Conservation (phyloP, 352 stramenopile genomes). For the Phytophthora tentaculata region DNA sequence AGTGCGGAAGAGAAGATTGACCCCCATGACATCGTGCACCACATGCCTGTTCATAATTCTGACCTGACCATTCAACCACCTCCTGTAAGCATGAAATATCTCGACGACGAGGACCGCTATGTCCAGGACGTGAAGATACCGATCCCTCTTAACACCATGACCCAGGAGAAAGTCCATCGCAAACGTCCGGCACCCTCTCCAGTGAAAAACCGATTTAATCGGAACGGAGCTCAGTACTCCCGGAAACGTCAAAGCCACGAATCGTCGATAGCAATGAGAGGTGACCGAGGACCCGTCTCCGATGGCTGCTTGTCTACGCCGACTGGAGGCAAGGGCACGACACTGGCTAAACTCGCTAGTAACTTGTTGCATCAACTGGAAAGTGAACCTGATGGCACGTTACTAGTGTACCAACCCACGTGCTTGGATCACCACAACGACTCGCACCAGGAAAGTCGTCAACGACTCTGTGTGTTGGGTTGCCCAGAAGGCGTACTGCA, state of each 20-base stretch:
- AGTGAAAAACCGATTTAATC: slow-evolving; percentile 27
- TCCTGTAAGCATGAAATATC: slow-evolving; percentile 20
- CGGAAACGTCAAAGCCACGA: slow-evolving; percentile 45
- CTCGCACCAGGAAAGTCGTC: slow-evolving; percentile 72
- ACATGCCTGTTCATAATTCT: slow-evolving; percentile 21
- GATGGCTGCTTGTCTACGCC: slow-evolving; percentile 17
- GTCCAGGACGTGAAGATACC: slow-evolving; percentile 31
- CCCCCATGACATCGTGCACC: not conserved
- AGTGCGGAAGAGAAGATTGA: slow-evolving; percentile 17
- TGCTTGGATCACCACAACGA: slow-evolving; percentile 82
- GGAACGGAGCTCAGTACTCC: slow-evolving; percentile 35
- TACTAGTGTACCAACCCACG: slow-evolving; percentile 73
- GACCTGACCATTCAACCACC: slow-evolving; percentile 20
- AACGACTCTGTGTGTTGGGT: slow-evolving; percentile 59
- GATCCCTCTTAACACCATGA: slow-evolving; percentile 56
- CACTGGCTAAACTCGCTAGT: slow-evolving; percentile 31
- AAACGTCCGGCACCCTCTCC: slow-evolving; percentile 52
- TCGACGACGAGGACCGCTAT: slow-evolving; percentile 30
- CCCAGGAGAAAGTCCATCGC: slow-evolving; percentile 48
- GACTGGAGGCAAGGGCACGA: slow-evolving; percentile 30
- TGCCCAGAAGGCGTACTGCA: slow-evolving; percentile 69
- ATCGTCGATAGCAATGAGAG: slow-evolving; percentile 13
- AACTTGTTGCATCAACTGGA: slow-evolving; percentile 37
- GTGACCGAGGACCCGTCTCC: slow-evolving; percentile 1
- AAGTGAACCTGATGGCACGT: slow-evolving; percentile 40